Base-by-base conservation (phyloP, 1,139 yeast genomes). In the Chernovozyma aurita region DNA sequence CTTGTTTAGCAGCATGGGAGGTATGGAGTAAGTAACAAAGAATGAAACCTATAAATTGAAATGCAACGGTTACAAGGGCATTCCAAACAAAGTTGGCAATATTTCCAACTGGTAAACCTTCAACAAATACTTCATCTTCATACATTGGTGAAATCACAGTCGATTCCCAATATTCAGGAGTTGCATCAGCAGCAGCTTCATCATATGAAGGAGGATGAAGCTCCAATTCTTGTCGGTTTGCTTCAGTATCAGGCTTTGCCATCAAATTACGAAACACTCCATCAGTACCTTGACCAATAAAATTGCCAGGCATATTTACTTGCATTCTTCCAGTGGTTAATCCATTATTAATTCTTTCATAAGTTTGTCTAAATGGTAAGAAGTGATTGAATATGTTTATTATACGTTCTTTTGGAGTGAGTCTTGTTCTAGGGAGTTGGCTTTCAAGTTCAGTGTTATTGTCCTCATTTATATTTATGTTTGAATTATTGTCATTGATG, bases 161-260 rank as follows among this genome's bases (percentile, higher is more conserved):
- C 13, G 88, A 78, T 57, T 94, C 98, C 95, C 97, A 94, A 58
- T 94, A 94, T 31, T 95, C 95, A 0, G 99, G 99, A 0, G 95
- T 79, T 17, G 95, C 78, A 57, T 92, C 99, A 2, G 92, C 85
- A 0, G 96, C 90, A 0, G 96, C 97, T 52, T 90, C 97, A 42
- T 86, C 96, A 59, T 94, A 92, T 0, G 94, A 71, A 2, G 98
- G 98, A n/a, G 97, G 95, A 35, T 70, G 68, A 32, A 68, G 68
- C 37, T 66, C 73, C 29, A 66, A 68, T 33, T 62, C 65, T 12
- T 55, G 53, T 15, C 59, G 47, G 14, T 46, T 47, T 9, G 65
- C 57, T 42, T 78, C 83, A 3, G 69, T 56, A 40, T 80, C 88
- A 8, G 90, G 90, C 52, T 88, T 90, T 4, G 97, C 97, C 52